Evolutionary conservation across 805 yeast genomes (phyloP).

Genomic region (Lipomyces japonicus): DNA sequence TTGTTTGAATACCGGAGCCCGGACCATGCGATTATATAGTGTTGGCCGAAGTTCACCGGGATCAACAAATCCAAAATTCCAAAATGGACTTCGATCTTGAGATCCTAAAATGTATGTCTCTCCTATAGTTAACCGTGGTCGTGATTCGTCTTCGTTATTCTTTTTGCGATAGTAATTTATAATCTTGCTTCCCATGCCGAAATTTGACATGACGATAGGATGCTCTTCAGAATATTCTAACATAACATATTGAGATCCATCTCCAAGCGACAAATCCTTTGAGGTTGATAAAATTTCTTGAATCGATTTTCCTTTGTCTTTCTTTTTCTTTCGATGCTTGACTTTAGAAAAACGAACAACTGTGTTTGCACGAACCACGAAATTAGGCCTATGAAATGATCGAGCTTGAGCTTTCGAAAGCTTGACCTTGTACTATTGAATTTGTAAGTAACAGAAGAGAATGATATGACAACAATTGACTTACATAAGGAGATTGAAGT

Average conservation of each 20-base stretch:
- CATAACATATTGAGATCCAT: constrained; percentile 69
- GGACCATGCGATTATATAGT: constrained; percentile 78
- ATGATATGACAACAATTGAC: background rate
- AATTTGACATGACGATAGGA: constrained; percentile 77
- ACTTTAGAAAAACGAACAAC: constrained; percentile 69
- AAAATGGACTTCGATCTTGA: constrained; percentile 93
- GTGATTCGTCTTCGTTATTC: constrained; percentile 69
- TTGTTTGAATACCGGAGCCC: constrained; percentile 93
- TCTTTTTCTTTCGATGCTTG: constrained; percentile 77
- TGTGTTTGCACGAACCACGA: constrained; percentile 73
- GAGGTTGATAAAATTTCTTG: constrained; percentile 68
- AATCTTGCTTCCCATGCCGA: constrained; percentile 93
- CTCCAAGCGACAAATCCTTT: constrained; percentile 77
- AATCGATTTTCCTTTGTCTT: constrained; percentile 78
- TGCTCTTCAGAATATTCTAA: constrained; percentile 88
- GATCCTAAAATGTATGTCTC: constrained; percentile 96
- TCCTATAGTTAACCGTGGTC: constrained; percentile 86
- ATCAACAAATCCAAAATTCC: constrained; percentile 97
- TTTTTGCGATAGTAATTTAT: constrained; percentile 89
- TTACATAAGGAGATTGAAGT: constrained; percentile 73
- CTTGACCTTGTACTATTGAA: constrained; percentile 59
- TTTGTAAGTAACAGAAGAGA: background rate
- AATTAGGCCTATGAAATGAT: constrained; percentile 73
- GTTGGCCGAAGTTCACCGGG: constrained; percentile 94
- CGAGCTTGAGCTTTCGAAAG: constrained; percentile 65